Evolutionary conservation across 768 basidiomycete species (phyloP).

Genomic region (Collybia mongolica): DNA sequence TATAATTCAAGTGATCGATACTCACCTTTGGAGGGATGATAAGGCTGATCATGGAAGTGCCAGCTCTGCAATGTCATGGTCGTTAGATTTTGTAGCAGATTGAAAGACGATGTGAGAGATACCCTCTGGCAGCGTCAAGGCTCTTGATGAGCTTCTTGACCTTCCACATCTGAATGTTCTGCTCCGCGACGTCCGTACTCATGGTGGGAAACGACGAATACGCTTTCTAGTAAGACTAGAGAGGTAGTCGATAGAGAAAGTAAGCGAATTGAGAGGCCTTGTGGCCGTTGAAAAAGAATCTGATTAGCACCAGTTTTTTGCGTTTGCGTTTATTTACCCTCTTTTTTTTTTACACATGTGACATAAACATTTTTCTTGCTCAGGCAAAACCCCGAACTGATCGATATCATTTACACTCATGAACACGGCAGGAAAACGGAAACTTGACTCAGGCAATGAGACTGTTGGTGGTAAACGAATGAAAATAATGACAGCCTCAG

Average conservation of each 20-base stretch:
- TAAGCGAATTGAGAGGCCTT: conserved; percentile 13
- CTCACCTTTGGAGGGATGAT: conserved; percentile 92
- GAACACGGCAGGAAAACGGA: conserved; percentile 34
- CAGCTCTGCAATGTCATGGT: conserved; percentile 53
- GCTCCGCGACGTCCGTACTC: conserved; percentile 86
- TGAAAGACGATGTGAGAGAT: conserved; percentile 13
- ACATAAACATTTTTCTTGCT: conserved; percentile 9
- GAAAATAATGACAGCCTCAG: conserved; percentile 23
- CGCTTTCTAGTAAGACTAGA: conserved; percentile 28
- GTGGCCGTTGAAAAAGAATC: conserved; percentile 22
- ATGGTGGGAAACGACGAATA: conserved; percentile 49
- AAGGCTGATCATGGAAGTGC: conserved; percentile 98
- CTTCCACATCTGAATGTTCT: conserved; percentile 98
- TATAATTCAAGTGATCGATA: conserved; percentile 11
- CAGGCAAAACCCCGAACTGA: conserved; percentile 7
- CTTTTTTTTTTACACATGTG: conserved; percentile 6
- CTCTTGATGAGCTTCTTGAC: conserved; percentile 99
- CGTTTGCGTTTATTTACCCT: conserved; percentile 20
- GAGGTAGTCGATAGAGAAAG: conserved; percentile 19
- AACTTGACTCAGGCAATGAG: conserved; percentile 25
- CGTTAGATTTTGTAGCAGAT: conserved; percentile 20
- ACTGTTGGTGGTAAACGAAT: conserved; percentile 26
- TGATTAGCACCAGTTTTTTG: conserved; percentile 17
- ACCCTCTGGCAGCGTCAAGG: conserved; percentile 93
- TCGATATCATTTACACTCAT: conserved; percentile 1